Evolutionary conservation across 139 green algal species (phyloP).

Genomic region (Chlamydomonas sp.): DNA sequence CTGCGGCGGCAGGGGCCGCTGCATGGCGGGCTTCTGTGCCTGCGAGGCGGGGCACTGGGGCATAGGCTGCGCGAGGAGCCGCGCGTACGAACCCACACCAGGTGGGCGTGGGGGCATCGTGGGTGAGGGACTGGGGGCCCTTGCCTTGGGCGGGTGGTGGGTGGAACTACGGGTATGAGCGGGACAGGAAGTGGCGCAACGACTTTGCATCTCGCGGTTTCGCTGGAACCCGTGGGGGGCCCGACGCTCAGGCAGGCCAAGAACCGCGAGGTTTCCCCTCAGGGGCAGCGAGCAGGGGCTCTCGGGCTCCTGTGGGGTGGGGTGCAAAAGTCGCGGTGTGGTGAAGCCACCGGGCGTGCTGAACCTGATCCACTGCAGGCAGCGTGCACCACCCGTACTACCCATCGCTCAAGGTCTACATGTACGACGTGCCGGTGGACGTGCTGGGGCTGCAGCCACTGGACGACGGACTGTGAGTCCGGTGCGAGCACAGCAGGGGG

Average conservation of each 20-base stretch:
- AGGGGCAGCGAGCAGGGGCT: neutral
- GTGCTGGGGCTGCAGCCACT: conserved; percentile 5
- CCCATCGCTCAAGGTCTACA: conserved; percentile 37
- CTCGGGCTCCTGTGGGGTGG: neutral
- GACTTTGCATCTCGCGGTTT: neutral
- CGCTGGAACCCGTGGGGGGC: too few species aligned
- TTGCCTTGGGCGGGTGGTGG: too few species aligned
- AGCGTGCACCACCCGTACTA: conserved; percentile 27
- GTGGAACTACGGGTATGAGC: too few species aligned
- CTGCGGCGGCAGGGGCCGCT: conserved; percentile 24
- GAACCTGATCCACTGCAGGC: neutral
- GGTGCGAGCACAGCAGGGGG: neutral
- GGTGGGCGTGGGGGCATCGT: neutral
- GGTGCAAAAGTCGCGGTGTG: neutral
- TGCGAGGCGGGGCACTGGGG: conserved; percentile 40
- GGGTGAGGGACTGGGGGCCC: neutral
- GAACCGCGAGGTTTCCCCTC: neutral
- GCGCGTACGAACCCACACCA: conserved; percentile 9
- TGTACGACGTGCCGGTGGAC: conserved; percentile 41
- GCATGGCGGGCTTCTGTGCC: conserved; percentile 44
- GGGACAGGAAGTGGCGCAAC: too few species aligned
- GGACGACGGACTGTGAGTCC: conserved; percentile 30
- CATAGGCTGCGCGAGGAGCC: conserved; percentile 21
- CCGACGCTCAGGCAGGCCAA: neutral
- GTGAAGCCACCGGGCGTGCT: neutral